Evolutionary conservation across 2,329 filamentous ascomycete genomes (phyloP).

Genomic region (Trichoderma pleuroti): DNA sequence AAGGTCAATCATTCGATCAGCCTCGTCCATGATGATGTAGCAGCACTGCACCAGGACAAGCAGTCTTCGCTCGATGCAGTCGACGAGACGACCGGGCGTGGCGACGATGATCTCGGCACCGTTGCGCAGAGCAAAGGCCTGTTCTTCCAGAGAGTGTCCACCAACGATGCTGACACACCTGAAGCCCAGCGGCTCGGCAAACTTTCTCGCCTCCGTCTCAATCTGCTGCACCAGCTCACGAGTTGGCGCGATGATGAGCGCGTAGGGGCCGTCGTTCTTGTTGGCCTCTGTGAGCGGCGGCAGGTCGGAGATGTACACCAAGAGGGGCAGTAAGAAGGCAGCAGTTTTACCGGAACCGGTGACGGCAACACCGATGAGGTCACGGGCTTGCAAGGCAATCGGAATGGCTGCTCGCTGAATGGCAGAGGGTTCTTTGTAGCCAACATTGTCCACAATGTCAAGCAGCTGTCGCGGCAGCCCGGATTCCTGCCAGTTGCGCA

Average conservation of each 20-base stretch:
- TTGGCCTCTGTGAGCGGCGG: conserved; percentile 79
- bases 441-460: conserved; percentile 76
- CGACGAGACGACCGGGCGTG: conserved; percentile 93
- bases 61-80: conserved; percentile 91
- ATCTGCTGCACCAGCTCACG: conserved; percentile 98
- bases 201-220: conserved; percentile 88
- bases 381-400: conserved; percentile 85
- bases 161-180: conserved; percentile 97
- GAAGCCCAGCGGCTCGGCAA: conserved; percentile 85
- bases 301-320: conserved; percentile 91
- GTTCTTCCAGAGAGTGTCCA: conserved; percentile 91
- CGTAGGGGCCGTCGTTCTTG: conserved; percentile 93
- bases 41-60: conserved; percentile 94
- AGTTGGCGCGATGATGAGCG: conserved; percentile 93
- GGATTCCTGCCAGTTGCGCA: conserved; percentile 91
- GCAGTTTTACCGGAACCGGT: conserved; percentile 99
- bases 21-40: conserved; percentile 99
- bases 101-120: conserved; percentile 97
- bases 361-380: conserved; percentile 96
- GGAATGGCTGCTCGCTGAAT: conserved; percentile 95
- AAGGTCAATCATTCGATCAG: conserved; percentile 97
- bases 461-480: conserved; percentile 72
- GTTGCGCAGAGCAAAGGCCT: conserved; percentile 82
- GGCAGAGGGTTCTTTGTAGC: conserved; percentile 86
- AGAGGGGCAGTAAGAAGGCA: conserved; percentile 83